Base-by-base conservation (phyloP, 352 stramenopile species). In the Thraustochytrium sp. region DNA sequence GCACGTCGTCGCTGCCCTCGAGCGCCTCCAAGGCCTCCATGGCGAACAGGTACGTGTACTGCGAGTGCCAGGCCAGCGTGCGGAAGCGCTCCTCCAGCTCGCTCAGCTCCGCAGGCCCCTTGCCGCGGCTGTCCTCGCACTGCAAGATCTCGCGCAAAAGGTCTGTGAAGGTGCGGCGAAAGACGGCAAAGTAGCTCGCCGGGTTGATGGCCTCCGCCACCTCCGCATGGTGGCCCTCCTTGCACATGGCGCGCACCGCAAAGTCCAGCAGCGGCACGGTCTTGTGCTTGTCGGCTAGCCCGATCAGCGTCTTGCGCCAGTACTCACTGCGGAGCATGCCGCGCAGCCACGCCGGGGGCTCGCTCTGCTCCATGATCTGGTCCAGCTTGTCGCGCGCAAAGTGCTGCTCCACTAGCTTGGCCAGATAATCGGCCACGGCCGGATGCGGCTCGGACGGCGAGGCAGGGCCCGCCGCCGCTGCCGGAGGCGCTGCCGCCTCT, bases 41-140 rank as follows among this genome's bases (percentile, higher is more conserved):
- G 51, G 68, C 68, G 63, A 80, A 80, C 11, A 80, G 31, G 38
- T 80, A 80, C 11, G 68, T 80, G 51, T 46, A 80, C 53, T 80
- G 68, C 42, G 68, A 80, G 53, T 80, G 40, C 21, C 68, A 42
- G 5, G 68, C 48, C 42, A 80, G 42, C 68, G 76, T 44, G 34
- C 68, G 68, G 53, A 80, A 64, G 48, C 68, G 68, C 68, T 80
- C 68, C 68, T 80, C 68, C 46, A 80, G 23, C 68, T 80, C 76
- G 68, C 8, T 48, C 8, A 80, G 49, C 38, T 80, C 48, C 5
- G 68, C 34, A 13, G 26, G 31, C 23, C 36, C 46, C 11, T 1
- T 42, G n/a, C 46, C 36, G 2, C 34, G 31, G 31, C 34, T 23
- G 4, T 80, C 68, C 16, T 54, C 37, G 42, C 31, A 80, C 36